These are phyloP conservation scores for Aspergillus sp. DNA, from an alignment of 2,329 filamentous ascomycete species.

Conservation along the genomic window DNA sequence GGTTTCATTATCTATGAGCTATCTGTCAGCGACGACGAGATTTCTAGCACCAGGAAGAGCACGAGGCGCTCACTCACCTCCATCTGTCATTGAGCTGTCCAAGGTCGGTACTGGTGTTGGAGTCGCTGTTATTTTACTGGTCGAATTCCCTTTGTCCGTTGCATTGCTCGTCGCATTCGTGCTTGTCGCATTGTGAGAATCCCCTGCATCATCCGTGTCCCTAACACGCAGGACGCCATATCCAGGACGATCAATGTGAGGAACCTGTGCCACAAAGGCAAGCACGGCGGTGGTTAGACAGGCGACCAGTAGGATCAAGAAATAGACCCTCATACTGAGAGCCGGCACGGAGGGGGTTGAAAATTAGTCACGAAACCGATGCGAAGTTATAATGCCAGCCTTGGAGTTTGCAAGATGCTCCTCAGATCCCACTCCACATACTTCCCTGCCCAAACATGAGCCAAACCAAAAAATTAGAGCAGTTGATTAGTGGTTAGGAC, in stretches of 20 bases:
- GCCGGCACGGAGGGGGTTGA: neutral
- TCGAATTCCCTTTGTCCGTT: slow-evolving; percentile 15
- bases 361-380: neutral
- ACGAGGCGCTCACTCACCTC: slow-evolving; percentile 10
- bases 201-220: slow-evolving; percentile 5
- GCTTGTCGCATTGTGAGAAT: slow-evolving; percentile 5
- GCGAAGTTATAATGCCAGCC: slow-evolving; percentile 2
- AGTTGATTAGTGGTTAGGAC: neutral
- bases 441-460: slow-evolving; percentile 4
- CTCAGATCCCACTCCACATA: slow-evolving; percentile 10
- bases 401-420: slow-evolving; percentile 1
- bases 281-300: slow-evolving; percentile 15
- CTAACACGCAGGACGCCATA: slow-evolving; percentile 6
- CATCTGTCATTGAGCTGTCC: slow-evolving; percentile 19
- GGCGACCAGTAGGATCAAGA: slow-evolving; percentile 12
- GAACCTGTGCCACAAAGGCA: slow-evolving; percentile 14
- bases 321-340: slow-evolving; percentile 17
- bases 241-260: slow-evolving; percentile 8
- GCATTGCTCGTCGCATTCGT: slow-evolving; percentile 10
- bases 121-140: slow-evolving; percentile 13
- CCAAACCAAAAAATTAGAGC: neutral
- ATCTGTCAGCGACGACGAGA: neutral
- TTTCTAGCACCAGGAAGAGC: neutral
- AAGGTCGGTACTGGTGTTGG: slow-evolving; percentile 26
- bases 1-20: slow-evolving; percentile 14